These are phyloP conservation scores for Paracoccidioides brasiliensis DNA, from an alignment of 2,329 filamentous ascomycete genomes.

Conservation along the genomic window DNA sequence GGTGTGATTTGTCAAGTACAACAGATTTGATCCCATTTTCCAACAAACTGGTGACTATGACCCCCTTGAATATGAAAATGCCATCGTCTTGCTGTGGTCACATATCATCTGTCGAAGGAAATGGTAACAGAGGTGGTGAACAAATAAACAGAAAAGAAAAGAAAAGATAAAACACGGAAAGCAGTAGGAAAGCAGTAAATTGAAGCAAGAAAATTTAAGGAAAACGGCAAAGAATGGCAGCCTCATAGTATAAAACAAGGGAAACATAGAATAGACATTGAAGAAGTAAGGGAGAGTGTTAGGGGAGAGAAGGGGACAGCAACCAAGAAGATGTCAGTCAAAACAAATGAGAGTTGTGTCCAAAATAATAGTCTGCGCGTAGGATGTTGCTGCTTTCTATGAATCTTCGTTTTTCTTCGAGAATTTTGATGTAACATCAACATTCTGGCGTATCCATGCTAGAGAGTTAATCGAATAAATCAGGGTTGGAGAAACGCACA, in stretches of 20 bases:
- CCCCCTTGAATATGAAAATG: background rate
- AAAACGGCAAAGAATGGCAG: conserved; percentile 2
- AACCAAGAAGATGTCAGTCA: background rate
- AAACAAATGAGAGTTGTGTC: background rate
- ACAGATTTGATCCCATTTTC: background rate
- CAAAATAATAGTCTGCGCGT: background rate
- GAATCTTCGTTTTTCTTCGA: background rate
- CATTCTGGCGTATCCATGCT: background rate
- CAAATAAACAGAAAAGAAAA: background rate
- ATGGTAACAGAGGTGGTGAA: background rate
- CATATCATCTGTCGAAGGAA: background rate
- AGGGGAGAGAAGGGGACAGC: background rate
- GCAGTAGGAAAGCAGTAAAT: background rate
- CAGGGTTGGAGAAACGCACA: background rate
- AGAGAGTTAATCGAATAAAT: background rate
- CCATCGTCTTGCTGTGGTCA: background rate
- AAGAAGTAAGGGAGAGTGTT: background rate
- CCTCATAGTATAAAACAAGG: background rate
- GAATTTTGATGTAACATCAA: background rate
- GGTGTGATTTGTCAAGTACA: background rate
- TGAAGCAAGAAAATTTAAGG: background rate
- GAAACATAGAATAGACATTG: background rate
- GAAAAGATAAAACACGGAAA: background rate
- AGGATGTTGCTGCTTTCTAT: background rate
- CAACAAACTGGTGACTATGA: background rate